phyloP scores from a whole-genome alignment of 2,329 filamentous ascomycete species.

The Talaromyces sp. region DNA sequence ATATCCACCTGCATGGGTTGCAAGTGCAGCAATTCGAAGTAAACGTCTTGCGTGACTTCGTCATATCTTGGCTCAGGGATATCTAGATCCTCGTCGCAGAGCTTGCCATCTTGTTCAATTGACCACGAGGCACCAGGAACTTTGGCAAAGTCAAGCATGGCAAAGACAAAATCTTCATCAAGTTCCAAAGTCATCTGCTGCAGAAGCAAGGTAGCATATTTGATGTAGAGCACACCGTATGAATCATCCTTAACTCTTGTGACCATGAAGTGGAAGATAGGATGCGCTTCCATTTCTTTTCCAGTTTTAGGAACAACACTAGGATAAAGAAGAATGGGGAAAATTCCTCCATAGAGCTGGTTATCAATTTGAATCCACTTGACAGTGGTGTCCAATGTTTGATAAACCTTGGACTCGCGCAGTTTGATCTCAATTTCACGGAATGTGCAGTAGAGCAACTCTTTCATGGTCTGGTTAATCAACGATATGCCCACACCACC shows the following conservation, averaged over 20 bases:
- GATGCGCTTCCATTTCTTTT: slow-evolving; percentile 92
- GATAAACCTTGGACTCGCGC: slow-evolving; percentile 87
- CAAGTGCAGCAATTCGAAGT: slow-evolving; percentile 94
- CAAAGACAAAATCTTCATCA: slow-evolving; percentile 97
- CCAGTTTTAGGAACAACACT: slow-evolving; percentile 97
- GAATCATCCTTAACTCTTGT: slow-evolving; percentile 97
- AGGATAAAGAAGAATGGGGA: slow-evolving; percentile 94
- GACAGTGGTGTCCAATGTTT: slow-evolving; percentile 82
- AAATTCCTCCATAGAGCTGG: slow-evolving; percentile 95
- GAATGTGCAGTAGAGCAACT: slow-evolving; percentile 89
- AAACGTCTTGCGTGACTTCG: slow-evolving; percentile 85
- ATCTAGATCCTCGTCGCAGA: slow-evolving; percentile 85
- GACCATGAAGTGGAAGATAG: slow-evolving; percentile 85
- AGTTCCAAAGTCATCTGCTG: slow-evolving; percentile 98
- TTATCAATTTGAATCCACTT: slow-evolving; percentile 99
- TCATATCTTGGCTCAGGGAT: slow-evolving; percentile 87
- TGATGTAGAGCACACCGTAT: slow-evolving; percentile 96
- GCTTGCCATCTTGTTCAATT: slow-evolving; percentile 72
- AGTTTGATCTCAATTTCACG: slow-evolving; percentile 87
- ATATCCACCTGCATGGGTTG: slow-evolving; percentile 98
- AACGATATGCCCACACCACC: slow-evolving; percentile 90
- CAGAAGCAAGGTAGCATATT: slow-evolving; percentile 87
- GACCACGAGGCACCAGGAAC: slow-evolving; percentile 86
- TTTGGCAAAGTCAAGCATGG: slow-evolving; percentile 89
- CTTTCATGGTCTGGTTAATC: slow-evolving; percentile 85